phyloP scores from a whole-genome alignment of 352 stramenopile genomes.

The Peronospora destructor region DNA sequence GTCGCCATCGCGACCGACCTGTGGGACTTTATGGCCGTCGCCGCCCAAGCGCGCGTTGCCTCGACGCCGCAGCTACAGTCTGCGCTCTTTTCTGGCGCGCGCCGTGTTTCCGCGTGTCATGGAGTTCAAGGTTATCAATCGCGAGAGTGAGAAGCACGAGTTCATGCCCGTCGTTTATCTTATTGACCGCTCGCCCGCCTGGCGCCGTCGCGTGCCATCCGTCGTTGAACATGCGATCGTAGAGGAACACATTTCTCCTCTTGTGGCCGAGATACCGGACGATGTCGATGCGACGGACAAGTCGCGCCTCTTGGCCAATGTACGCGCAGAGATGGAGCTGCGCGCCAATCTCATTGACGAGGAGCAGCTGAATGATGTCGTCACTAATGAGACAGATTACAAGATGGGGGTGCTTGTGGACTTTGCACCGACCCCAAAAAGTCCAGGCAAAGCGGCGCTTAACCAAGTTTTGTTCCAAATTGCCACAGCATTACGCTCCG shows the following conservation, averaged over 20 bases:
- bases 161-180: conserved; percentile 73
- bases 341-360: conserved; percentile 47
- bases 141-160: conserved; percentile 67
- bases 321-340: conserved; percentile 30
- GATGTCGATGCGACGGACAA: conserved; percentile 4
- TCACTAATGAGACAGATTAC: conserved; percentile 44
- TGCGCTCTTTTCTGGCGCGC: conserved; percentile 29
- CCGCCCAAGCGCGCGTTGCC: conserved; percentile 13
- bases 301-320: conserved; percentile 21
- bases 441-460: conserved; percentile 39
- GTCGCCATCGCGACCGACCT: conserved; percentile 11
- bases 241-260: conserved; percentile 52
- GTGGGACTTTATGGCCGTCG: conserved; percentile 25
- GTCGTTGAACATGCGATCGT: conserved; percentile 47
- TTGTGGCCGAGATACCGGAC: conserved; percentile 26
- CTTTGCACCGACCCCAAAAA: conserved; percentile 27
- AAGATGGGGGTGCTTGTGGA: conserved; percentile 60
- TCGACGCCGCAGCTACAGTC: conserved; percentile 12
- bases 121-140: conserved; percentile 75
- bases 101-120: conserved; percentile 56
- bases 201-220: conserved; percentile 40
- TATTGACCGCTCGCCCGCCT: conserved; percentile 50
- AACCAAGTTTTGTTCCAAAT: conserved; percentile 51
- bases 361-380: conserved; percentile 22
- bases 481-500: conserved; percentile 34